Evolutionary conservation across 2,329 filamentous ascomycete genomes (phyloP).

Genomic region (Elsinoe ampelina): DNA sequence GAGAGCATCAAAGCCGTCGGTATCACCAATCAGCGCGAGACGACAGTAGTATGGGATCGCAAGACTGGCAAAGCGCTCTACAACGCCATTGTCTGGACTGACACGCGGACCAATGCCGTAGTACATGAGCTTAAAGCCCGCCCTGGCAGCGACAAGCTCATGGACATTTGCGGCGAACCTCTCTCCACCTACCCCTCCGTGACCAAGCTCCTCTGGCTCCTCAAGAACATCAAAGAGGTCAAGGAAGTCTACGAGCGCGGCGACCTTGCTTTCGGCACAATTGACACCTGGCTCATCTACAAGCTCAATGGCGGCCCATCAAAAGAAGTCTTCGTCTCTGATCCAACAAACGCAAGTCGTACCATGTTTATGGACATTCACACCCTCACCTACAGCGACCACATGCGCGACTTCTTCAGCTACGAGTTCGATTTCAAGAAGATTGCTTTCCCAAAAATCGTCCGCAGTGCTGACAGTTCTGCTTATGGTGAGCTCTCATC

Average conservation of each 20-base stretch:
- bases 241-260: slow-evolving; percentile 66
- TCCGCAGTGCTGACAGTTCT: slow-evolving; percentile 65
- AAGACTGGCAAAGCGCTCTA: slow-evolving; percentile 69
- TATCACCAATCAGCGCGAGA: slow-evolving; percentile 87
- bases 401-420: slow-evolving; percentile 64
- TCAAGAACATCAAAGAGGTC: slow-evolving; percentile 61
- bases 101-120: slow-evolving; percentile 67
- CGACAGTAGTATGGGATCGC: slow-evolving; percentile 75
- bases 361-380: slow-evolving; percentile 93
- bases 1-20: slow-evolving; percentile 68
- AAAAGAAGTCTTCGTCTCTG: slow-evolving; percentile 66
- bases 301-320: slow-evolving; percentile 66
- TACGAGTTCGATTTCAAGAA: slow-evolving; percentile 59
- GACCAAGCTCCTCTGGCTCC: slow-evolving; percentile 75
- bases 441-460: slow-evolving; percentile 69
- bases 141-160: slow-evolving; percentile 58
- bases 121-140: slow-evolving; percentile 66
- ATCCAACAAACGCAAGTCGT: slow-evolving; percentile 77
- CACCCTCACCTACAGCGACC: slow-evolving; percentile 69
- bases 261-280: slow-evolving; percentile 71
- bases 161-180: slow-evolving; percentile 66
- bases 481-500: slow-evolving; percentile 59
- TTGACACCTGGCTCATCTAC: slow-evolving; percentile 83
- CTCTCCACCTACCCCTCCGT: slow-evolving; percentile 83
- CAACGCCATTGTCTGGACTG: slow-evolving; percentile 85